phyloP scores from a whole-genome alignment of 805 yeast genomes.

The Metschnikowia vanudenii region DNA sequence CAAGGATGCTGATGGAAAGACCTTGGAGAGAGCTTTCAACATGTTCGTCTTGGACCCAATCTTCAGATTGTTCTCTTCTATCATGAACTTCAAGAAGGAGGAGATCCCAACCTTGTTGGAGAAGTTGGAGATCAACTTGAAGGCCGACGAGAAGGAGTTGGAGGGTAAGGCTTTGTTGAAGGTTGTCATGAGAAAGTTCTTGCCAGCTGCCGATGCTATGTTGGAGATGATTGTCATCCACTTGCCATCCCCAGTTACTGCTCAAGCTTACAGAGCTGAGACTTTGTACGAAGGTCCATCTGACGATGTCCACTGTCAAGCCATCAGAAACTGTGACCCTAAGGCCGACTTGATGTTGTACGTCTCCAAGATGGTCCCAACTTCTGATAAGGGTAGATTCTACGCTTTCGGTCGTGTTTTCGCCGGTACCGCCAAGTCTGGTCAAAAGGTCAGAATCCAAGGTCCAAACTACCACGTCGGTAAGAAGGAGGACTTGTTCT shows the following conservation, averaged over 20 bases:
- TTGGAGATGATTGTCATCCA: conserved; percentile 98
- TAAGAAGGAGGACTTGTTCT: conserved; percentile 94
- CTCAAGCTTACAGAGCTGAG: conserved; percentile 99
- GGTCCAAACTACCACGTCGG: conserved; percentile 99
- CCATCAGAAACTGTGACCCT: conserved; percentile 98
- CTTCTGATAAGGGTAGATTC: conserved; percentile 99
- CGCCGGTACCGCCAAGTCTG: conserved; percentile 98
- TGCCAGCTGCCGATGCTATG: conserved; percentile 99
- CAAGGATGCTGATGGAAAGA: conserved; percentile 92
- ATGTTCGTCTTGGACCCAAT: conserved; percentile 98
- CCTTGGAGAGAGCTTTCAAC: conserved; percentile 98
- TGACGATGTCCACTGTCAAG: conserved; percentile 85
- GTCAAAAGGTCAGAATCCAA: conserved; percentile 99
- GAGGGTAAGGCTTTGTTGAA: conserved; percentile 98
- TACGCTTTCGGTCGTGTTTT: conserved; percentile 99
- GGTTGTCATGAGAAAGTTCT: conserved; percentile 99
- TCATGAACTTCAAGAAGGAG: conserved; percentile 99
- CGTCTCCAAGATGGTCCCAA: conserved; percentile 99
- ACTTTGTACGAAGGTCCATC: conserved; percentile 98
- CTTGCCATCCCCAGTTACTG: conserved; percentile 99
- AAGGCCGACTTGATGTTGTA: conserved; percentile 96
- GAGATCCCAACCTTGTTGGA: conserved; percentile 89
- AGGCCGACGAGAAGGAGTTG: conserved; percentile 95
- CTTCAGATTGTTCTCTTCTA: conserved; percentile 93
- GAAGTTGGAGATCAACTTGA: conserved; percentile 90